These are phyloP conservation scores for Thermochaetoides thermophila DNA, from an alignment of 495 filamentous ascomycete species.

Conservation along the genomic window DNA sequence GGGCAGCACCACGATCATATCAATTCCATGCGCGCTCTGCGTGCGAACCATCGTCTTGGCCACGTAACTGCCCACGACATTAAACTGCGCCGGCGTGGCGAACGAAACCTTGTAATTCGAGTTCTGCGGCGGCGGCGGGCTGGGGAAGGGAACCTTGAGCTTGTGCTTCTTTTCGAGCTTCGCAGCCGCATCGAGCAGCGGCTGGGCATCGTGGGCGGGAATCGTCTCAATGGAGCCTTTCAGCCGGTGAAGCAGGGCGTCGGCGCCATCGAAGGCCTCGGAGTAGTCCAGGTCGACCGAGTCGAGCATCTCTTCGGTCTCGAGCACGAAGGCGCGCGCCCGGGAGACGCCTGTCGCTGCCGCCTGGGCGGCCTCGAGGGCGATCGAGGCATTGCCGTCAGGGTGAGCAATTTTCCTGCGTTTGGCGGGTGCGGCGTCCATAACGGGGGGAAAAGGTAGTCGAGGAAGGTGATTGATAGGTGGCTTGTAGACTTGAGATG, in stretches of 20 bases:
- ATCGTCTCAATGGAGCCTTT: constrained; percentile 63
- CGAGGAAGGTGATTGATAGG: too few species aligned
- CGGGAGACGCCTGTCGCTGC: constrained; percentile 20
- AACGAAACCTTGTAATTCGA: constrained; percentile 71
- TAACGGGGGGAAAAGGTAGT: constrained; percentile 11
- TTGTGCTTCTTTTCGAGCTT: constrained; percentile 48
- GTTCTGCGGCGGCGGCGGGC: constrained; percentile 55
- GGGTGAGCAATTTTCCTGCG: constrained; percentile 33
- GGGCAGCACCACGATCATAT: constrained; percentile 81
- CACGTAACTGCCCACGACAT: constrained; percentile 78
- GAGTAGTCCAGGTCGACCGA: constrained; percentile 55
- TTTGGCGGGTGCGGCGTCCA: constrained; percentile 32
- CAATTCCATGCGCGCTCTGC: constrained; percentile 43
- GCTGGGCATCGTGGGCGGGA: constrained; percentile 34
- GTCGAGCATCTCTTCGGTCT: constrained; percentile 68
- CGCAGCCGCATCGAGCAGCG: constrained; percentile 53
- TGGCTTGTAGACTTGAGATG: too few species aligned
- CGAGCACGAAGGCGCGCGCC: constrained; percentile 64
- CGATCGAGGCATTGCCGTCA: constrained; percentile 11
- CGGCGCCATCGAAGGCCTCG: constrained; percentile 45
- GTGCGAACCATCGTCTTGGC: constrained; percentile 56
- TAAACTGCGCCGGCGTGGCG: constrained; percentile 58
- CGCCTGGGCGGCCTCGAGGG: constrained; percentile 15
- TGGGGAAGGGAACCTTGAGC: constrained; percentile 64
- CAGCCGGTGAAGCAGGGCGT: constrained; percentile 54